A percentile compares a stretch with the other conserved stretches of the same genome.
These are phyloP conservation scores for Diddensiella santjacobensis DNA, from an alignment of 805 yeast species.

Conservation along the genomic window DNA sequence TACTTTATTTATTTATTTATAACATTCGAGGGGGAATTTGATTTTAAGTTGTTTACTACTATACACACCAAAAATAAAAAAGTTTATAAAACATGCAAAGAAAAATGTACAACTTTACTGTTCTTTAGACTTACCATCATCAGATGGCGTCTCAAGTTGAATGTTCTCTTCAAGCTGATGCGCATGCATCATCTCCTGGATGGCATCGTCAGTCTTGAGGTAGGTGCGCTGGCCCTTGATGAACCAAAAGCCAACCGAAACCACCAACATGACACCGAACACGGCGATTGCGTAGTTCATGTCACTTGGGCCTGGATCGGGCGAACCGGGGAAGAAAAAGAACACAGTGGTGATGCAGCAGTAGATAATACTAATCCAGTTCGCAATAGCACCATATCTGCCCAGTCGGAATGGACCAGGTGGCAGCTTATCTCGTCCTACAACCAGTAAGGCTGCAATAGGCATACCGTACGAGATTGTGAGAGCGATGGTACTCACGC, in stretches of 20 bases:
- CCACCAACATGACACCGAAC: slow-evolving; percentile 32
- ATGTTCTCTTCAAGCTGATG: slow-evolving; percentile 3
- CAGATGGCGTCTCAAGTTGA: neutral
- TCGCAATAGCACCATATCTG: slow-evolving; percentile 16
- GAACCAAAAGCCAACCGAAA: slow-evolving; percentile 15
- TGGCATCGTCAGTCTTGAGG: slow-evolving; percentile 12
- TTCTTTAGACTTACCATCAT: too few relatives aligned
- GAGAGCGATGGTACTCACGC: slow-evolving; percentile 76
- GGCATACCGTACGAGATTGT: slow-evolving; percentile 77
- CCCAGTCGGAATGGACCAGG: slow-evolving; percentile 24
- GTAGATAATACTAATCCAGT: slow-evolving; percentile 19
- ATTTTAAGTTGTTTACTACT: too few relatives aligned
- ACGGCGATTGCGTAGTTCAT: slow-evolving; percentile 68
- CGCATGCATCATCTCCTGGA: slow-evolving; percentile 2
- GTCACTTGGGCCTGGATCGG: slow-evolving; percentile 32
- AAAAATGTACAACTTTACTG: too few relatives aligned
- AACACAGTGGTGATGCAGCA: slow-evolving; percentile 19
- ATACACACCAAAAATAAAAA: too few relatives aligned
- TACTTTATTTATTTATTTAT: too few relatives aligned
- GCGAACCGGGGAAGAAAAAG: slow-evolving; percentile 28
- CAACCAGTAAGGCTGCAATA: slow-evolving; percentile 33
- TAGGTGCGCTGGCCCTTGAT: slow-evolving; percentile 22
- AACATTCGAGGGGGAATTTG: neutral
- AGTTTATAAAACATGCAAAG: too few relatives aligned
- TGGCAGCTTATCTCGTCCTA: slow-evolving; percentile 20